These are phyloP conservation scores for Botrytis porri DNA, from an alignment of 2,329 filamentous ascomycete species.

Conservation along the genomic window DNA sequence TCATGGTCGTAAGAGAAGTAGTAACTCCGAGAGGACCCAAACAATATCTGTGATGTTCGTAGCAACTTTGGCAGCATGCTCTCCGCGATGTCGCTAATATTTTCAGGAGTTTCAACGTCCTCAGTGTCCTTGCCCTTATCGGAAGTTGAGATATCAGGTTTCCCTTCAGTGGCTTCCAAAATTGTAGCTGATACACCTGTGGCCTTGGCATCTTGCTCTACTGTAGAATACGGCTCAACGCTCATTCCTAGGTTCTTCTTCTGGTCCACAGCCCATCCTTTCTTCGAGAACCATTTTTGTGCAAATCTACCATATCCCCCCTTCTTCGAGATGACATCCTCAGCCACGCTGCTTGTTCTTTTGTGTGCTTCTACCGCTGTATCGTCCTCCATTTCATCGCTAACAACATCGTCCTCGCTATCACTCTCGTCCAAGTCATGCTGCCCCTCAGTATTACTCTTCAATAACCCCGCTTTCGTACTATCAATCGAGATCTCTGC, in stretches of 20 bases:
- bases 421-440: constrained; percentile 40
- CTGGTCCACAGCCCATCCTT: constrained; percentile 73
- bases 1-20: constrained; percentile 96
- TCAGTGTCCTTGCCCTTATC: not conserved
- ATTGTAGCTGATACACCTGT: not conserved
- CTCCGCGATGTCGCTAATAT: constrained; percentile 26
- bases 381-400: constrained; percentile 47
- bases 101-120: not conserved
- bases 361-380: constrained; percentile 24
- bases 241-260: constrained; percentile 68
- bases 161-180: not conserved
- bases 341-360: constrained; percentile 63
- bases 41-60: constrained; percentile 78
- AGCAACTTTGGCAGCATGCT: constrained; percentile 77
- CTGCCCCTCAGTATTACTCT: constrained; percentile 37
- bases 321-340: constrained; percentile 81
- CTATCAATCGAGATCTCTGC: constrained; percentile 68
- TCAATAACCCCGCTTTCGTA: constrained; percentile 50
- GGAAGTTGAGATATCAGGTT: not conserved
- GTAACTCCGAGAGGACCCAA: constrained; percentile 79
- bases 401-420: constrained; percentile 45
- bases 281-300: constrained; percentile 84
- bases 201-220: not conserved
- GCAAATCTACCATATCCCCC: constrained; percentile 89
- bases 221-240: constrained; percentile 31